phyloP scores from a whole-genome alignment of 2,329 filamentous ascomycete species.

The Orbilia ellipsospora region DNA sequence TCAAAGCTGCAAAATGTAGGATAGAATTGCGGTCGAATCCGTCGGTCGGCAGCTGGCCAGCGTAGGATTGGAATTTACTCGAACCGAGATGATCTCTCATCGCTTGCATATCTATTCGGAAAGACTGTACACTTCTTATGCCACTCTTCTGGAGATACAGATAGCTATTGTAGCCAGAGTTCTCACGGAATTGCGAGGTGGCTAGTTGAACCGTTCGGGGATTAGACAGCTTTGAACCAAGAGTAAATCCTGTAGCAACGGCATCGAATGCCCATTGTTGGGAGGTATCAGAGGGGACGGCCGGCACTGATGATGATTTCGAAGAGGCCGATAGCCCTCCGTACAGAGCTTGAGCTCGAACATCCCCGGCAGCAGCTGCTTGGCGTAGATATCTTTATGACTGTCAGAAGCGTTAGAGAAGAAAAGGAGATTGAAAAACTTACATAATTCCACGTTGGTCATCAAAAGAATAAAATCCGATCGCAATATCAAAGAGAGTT shows the following conservation, averaged over 20 bases:
- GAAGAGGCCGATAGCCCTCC: slow-evolving; percentile 12
- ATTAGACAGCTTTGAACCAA: background rate
- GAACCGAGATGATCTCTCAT: slow-evolving; percentile 23
- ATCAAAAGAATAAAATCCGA: slow-evolving; percentile 49
- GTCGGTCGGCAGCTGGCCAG: slow-evolving; percentile 26
- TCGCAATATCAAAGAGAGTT: slow-evolving; percentile 44
- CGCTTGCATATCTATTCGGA: slow-evolving; percentile 26
- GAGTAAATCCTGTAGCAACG: slow-evolving; percentile 35
- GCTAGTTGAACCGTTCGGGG: slow-evolving; percentile 8
- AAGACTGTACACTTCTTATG: slow-evolving; percentile 27
- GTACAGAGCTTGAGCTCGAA: slow-evolving; percentile 42
- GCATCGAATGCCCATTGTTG: slow-evolving; percentile 51
- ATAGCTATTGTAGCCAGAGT: slow-evolving; percentile 42
- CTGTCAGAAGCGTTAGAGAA: background rate
- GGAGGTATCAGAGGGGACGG: slow-evolving; percentile 31
- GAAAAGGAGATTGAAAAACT: background rate
- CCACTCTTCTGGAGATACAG: slow-evolving; percentile 12
- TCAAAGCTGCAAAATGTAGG: slow-evolving; percentile 33
- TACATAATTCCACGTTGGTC: slow-evolving; percentile 28
- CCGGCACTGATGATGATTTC: background rate
- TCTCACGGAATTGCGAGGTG: slow-evolving; percentile 41
- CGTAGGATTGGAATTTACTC: slow-evolving; percentile 8
- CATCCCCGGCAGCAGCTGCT: slow-evolving; percentile 37
- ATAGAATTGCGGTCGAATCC: slow-evolving; percentile 40
- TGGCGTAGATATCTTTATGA: slow-evolving; percentile 29